Evolutionary conservation across 176 grass and related monocot species (phyloP).

Genomic region (Saccharum spontaneum): DNA sequence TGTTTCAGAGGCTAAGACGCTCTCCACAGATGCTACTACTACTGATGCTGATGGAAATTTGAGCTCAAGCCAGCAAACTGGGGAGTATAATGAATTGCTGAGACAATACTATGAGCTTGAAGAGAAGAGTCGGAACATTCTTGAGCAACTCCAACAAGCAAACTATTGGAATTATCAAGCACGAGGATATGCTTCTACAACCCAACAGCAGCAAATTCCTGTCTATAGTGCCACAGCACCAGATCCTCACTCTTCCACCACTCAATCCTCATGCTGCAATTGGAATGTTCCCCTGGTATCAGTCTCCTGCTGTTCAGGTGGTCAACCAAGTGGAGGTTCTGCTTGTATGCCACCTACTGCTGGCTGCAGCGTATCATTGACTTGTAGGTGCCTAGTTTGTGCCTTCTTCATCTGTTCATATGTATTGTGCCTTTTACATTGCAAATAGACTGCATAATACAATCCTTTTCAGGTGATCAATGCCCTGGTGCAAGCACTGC

Average conservation of each 20-base stretch:
- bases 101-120: conserved; percentile 84
- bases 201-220: conserved; percentile 40
- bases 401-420: conserved; percentile 15
- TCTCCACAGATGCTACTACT: conserved; percentile 13
- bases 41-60: conserved; percentile 19
- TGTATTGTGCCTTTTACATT: not conserved
- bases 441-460: conserved; percentile 26
- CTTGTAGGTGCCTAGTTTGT: conserved; percentile 46
- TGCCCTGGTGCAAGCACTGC: conserved; percentile 45
- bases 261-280: conserved; percentile 50
- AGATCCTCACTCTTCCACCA: conserved; percentile 36
- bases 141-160: conserved; percentile 71
- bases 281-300: conserved; percentile 56
- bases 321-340: conserved; percentile 37
- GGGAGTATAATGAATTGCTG: conserved; percentile 58
- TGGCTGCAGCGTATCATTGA: conserved; percentile 51
- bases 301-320: conserved; percentile 42
- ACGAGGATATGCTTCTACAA: conserved; percentile 39
- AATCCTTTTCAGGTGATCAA: conserved; percentile 60
- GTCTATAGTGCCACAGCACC: conserved; percentile 43
- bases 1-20: conserved; percentile 26
- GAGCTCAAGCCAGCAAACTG: conserved; percentile 40
- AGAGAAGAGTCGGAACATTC: conserved; percentile 65
- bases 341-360: conserved; percentile 30
- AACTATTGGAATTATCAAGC: conserved; percentile 67